A percentile compares a stretch with the other conserved stretches of the same genome.
These are phyloP conservation scores for Phytophthora quininea DNA, from an alignment of 352 stramenopile genomes.

Conservation along the genomic window DNA sequence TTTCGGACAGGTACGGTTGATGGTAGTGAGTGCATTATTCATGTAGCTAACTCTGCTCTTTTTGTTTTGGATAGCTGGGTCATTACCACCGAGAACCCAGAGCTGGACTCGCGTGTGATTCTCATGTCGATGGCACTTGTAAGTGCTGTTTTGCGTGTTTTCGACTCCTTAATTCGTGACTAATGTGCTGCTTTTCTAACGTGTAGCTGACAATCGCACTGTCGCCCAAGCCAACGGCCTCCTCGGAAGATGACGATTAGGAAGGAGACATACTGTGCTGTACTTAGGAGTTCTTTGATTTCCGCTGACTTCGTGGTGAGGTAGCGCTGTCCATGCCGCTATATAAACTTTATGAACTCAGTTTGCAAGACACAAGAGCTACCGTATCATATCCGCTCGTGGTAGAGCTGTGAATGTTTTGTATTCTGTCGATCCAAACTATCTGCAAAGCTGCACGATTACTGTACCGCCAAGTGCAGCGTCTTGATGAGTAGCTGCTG, in stretches of 20 bases:
- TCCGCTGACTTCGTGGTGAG: slow-evolving; percentile 35
- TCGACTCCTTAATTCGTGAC: slow-evolving; percentile 6
- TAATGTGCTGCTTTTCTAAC: slow-evolving; percentile 14
- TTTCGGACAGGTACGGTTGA: slow-evolving; percentile 67
- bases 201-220: slow-evolving; percentile 65
- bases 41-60: slow-evolving; percentile 12
- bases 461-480: slow-evolving; percentile 59
- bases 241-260: slow-evolving; percentile 58
- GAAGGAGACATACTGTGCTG: slow-evolving; percentile 27
- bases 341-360: slow-evolving; percentile 37
- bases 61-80: slow-evolving; percentile 41
- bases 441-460: slow-evolving; percentile 10
- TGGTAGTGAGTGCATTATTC: neutral
- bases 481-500: slow-evolving; percentile 81
- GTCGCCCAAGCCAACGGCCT: slow-evolving; percentile 61
- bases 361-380: neutral
- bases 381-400: no score
- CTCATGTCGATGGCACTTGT: slow-evolving; percentile 80
- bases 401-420: slow-evolving; percentile 7
- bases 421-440: slow-evolving; percentile 18
- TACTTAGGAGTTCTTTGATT: slow-evolving; percentile 43
- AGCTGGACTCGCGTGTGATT: slow-evolving; percentile 65
- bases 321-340: slow-evolving; percentile 28
- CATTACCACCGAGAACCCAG: slow-evolving; percentile 58
- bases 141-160: slow-evolving; percentile 20